Evolutionary conservation across 768 basidiomycete genomes (phyloP), one percentile per base, ranked within the genome.

Genomic region (Kwoniella pini): DNA sequence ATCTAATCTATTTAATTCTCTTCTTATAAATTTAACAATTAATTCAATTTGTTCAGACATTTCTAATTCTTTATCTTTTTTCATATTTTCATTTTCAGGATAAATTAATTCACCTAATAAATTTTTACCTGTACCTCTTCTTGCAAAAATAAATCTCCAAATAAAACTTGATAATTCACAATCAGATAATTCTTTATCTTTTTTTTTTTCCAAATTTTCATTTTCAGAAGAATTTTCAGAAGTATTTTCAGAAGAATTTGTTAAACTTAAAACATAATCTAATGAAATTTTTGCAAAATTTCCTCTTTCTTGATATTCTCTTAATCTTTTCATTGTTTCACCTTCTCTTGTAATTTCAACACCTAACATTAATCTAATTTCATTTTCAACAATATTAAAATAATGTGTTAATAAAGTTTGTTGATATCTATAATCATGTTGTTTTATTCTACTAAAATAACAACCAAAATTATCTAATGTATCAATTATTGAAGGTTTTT

Each of bases 61-160:
- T 52, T 82, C 79, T 12, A 93, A 81, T 28, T 80, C 75, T 45
- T 71, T 63, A 31, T 73, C 71, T 39, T 63, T 64, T 33, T 62
- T 64, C 53, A 62, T 60, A 2, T 26, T 39, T 54, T 60, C 57
- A 9, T 44, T 56, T 48, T 52, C 40, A 2, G 63, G 62, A 24
- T 64, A 70, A 60, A 54, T 64, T 45, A 64, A 40, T 43, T 55
- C 68, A 24, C 52, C 53, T 57, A 21, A 46, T 1, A 50, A 28
- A 38, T 45, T 48, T 17, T 51, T 56, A 19, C 54, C 53, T 3
- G 67, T 50, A 17, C 70, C 93, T 12, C 91, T 83, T 1, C 85
- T 89, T 7, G 89, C 91, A 39, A 96, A 86, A 36, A 96, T 71
- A 76, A 97, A 96, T 49, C 95, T 82, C 95, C 95, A 98, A 0